These are phyloP conservation scores for Emericellopsis atlantica DNA, from an alignment of 2,329 filamentous ascomycete species.

Conservation along the genomic window DNA sequence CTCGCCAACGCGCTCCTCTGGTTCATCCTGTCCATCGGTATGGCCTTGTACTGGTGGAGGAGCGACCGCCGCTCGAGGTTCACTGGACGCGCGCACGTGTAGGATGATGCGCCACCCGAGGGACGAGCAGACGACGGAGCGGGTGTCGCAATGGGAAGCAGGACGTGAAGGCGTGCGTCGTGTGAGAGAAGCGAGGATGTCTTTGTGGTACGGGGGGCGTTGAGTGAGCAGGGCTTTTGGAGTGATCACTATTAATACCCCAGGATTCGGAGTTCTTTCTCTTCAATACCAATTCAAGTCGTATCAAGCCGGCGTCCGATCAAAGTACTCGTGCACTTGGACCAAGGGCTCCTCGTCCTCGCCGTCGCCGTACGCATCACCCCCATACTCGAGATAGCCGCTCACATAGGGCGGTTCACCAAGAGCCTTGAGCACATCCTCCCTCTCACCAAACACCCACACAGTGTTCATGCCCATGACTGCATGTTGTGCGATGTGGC, in stretches of 20 bases:
- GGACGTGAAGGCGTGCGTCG: no score
- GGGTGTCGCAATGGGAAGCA: no score
- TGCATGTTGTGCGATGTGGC: slow-evolving; percentile 34
- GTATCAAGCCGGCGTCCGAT: no score
- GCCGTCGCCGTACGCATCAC: not conserved
- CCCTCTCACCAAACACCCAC: slow-evolving; percentile 1
- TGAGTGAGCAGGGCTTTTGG: no score
- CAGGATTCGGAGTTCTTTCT: no score
- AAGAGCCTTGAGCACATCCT: not conserved
- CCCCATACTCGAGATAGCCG: slow-evolving; percentile 1
- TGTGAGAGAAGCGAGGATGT: no score
- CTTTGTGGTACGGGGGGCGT: no score
- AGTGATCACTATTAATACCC: no score
- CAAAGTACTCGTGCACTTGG: not conserved
- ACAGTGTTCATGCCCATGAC: slow-evolving; percentile 6
- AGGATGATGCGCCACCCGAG: slow-evolving; percentile 4
- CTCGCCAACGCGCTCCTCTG: slow-evolving; percentile 64
- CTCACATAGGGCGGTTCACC: not conserved
- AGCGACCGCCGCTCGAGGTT: slow-evolving; percentile 39
- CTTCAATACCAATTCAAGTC: no score
- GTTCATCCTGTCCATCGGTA: slow-evolving; percentile 48
- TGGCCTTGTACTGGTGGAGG: slow-evolving; percentile 45
- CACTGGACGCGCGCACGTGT: slow-evolving; percentile 46
- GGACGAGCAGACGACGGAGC: no score
- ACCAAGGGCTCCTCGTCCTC: not conserved